These are phyloP conservation scores for Fusarium sp. DNA, from an alignment of 2,329 filamentous ascomycete species.

Conservation along the genomic window DNA sequence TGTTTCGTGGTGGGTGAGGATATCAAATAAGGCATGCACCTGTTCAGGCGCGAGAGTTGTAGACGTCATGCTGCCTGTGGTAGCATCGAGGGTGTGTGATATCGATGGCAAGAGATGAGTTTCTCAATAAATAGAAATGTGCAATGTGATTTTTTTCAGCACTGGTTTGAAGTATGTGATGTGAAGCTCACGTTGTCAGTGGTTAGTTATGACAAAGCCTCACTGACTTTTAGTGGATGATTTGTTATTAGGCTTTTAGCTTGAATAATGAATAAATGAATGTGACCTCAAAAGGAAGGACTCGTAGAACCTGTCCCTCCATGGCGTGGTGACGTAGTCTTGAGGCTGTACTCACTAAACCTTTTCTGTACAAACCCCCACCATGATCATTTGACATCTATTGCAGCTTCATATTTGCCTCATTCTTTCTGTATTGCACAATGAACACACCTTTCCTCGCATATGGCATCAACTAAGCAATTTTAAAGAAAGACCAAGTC, in stretches of 20 bases:
- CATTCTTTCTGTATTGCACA: not conserved
- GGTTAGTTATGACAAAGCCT: not conserved
- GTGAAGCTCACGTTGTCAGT: not conserved
- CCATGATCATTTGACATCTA: not conserved
- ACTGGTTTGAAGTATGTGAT: not conserved
- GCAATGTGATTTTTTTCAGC: not conserved
- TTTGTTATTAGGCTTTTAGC: not conserved
- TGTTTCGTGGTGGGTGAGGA: constrained; percentile 70
- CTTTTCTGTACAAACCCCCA: constrained; percentile 15
- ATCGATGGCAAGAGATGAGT: not conserved
- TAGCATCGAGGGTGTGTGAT: constrained; percentile 24
- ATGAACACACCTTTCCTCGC: not conserved
- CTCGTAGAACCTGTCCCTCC: not conserved
- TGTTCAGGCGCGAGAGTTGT: constrained; percentile 55
- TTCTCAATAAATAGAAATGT: not conserved
- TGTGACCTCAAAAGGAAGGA: not conserved
- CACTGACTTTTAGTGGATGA: not conserved
- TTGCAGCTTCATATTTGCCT: not conserved
- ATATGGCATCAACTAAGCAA: too few species aligned
- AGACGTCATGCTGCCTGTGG: constrained; percentile 40
- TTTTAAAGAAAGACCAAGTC: too few species aligned
- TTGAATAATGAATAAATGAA: not conserved
- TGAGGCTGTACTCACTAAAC: constrained; percentile 24
- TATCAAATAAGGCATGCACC: constrained; percentile 67
- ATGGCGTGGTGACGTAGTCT: constrained; percentile 32